These are phyloP conservation scores for Onygenales sp. DNA, from an alignment of 2,329 filamentous ascomycete species.

Conservation along the genomic window DNA sequence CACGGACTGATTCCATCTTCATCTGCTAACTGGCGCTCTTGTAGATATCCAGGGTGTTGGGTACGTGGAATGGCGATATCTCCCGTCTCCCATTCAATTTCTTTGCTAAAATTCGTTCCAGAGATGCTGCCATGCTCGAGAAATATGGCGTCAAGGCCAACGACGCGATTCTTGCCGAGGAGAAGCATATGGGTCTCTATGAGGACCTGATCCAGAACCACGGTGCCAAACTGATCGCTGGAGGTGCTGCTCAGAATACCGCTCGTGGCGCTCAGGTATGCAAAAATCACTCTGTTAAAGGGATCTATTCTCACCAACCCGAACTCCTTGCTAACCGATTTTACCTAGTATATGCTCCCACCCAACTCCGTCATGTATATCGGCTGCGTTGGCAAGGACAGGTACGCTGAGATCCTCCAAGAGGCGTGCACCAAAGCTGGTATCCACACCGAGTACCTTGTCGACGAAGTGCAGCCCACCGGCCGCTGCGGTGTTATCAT, in stretches of 20 bases:
- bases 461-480: constrained; percentile 74
- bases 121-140: constrained; percentile 72
- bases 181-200: constrained; percentile 81
- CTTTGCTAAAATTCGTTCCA: constrained; percentile 34
- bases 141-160: constrained; percentile 94
- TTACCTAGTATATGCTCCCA: constrained; percentile 69
- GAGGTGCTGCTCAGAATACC: constrained; percentile 95
- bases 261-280: constrained; percentile 76
- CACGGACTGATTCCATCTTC: constrained; percentile 3
- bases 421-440: constrained; percentile 81
- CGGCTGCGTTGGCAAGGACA: constrained; percentile 89
- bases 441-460: constrained; percentile 87
- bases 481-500: constrained; percentile 95
- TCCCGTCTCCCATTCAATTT: neutral
- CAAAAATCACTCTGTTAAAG: neutral
- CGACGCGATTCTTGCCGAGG: constrained; percentile 92
- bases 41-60: constrained; percentile 79
- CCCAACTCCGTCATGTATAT: constrained; percentile 86
- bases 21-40: constrained; percentile 14
- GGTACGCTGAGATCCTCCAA: constrained; percentile 81
- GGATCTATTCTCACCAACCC: neutral
- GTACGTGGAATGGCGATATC: constrained; percentile 32
- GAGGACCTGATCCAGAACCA: constrained; percentile 90
- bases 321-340: neutral
- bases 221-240: constrained; percentile 88